These are phyloP conservation scores for Aspergillus ellipticus DNA, from an alignment of 495 filamentous ascomycete species.

Conservation along the genomic window DNA sequence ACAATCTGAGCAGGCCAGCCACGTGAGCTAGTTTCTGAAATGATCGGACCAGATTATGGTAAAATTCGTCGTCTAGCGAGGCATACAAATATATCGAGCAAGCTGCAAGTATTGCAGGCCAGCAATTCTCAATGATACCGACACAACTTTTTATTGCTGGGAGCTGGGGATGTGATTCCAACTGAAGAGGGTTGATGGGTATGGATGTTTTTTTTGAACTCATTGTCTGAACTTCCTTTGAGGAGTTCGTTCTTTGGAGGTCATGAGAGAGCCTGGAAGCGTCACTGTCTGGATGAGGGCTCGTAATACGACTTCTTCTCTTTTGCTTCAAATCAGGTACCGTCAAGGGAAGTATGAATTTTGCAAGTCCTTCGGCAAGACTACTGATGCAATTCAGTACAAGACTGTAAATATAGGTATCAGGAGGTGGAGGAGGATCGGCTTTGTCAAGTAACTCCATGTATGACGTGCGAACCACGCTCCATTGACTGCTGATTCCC, in stretches of 20 bases:
- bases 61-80: slow-evolving; percentile 88
- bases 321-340: slow-evolving; percentile 57
- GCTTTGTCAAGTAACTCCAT: slow-evolving; percentile 93
- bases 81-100: slow-evolving; percentile 94
- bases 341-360: slow-evolving; percentile 85
- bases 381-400: slow-evolving; percentile 82
- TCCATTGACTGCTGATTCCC: slow-evolving; percentile 89
- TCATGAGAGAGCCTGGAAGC: slow-evolving; percentile 39
- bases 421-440: slow-evolving; percentile 76
- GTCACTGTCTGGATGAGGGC: slow-evolving; percentile 33
- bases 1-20: slow-evolving; percentile 77
- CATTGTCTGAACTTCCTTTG: slow-evolving; percentile 28
- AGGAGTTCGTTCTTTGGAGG: slow-evolving; percentile 32
- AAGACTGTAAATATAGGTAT: slow-evolving; percentile 90
- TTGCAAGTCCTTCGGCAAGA: slow-evolving; percentile 87
- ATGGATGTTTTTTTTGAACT: slow-evolving; percentile 56
- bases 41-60: slow-evolving; percentile 84
- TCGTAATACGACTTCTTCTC: slow-evolving; percentile 46
- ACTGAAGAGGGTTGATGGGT: slow-evolving; percentile 73
- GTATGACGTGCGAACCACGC: slow-evolving; percentile 79
- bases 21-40: slow-evolving; percentile 97
- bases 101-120: slow-evolving; percentile 90
- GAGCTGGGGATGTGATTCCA: slow-evolving; percentile 68
- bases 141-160: slow-evolving; percentile 70
- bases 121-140: slow-evolving; percentile 82